Conservation (phyloP, 495 filamentous ascomycete genomes). For the Aspergillus sclerotioniger region DNA sequence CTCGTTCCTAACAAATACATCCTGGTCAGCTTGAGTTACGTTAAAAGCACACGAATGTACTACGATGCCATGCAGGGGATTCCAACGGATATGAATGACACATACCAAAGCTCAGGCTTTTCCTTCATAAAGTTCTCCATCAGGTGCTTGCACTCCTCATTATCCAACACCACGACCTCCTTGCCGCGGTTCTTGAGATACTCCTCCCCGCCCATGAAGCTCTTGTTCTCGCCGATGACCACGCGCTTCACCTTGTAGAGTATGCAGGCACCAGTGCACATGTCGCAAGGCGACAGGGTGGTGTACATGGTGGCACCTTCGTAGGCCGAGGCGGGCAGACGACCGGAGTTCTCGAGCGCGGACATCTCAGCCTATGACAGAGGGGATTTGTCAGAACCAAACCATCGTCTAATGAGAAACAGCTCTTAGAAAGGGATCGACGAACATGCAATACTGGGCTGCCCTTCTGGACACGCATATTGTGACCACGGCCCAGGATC, state of each 20-base stretch:
- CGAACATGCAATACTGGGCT: constrained; percentile 75
- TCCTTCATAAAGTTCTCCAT: constrained; percentile 77
- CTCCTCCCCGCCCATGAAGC: constrained; percentile 73
- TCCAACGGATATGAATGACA: constrained; percentile 16
- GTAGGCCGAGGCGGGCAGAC: constrained; percentile 69
- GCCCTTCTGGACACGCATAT: constrained; percentile 75
- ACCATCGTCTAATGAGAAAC: background rate
- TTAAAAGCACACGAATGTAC: background rate
- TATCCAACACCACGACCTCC: constrained; percentile 71
- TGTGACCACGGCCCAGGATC: constrained; percentile 77
- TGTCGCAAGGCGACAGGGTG: constrained; percentile 82
- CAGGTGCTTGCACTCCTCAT: constrained; percentile 64
- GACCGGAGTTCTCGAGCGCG: constrained; percentile 73
- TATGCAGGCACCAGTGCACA: constrained; percentile 83
- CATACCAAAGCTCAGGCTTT: constrained; percentile 74
- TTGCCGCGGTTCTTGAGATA: constrained; percentile 69
- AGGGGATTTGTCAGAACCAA: constrained; percentile 1
- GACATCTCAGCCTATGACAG: constrained; percentile 70
- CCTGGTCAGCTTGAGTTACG: constrained; percentile 6
- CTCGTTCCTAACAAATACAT: constrained; percentile 58
- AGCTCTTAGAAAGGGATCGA: constrained; percentile 1
- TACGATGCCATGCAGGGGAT: background rate
- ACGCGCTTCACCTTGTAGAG: constrained; percentile 78
- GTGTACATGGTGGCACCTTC: constrained; percentile 81
- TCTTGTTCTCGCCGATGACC: constrained; percentile 82